Base-by-base conservation (phyloP, 495 filamentous ascomycete species). In the Penicillium taxi region DNA sequence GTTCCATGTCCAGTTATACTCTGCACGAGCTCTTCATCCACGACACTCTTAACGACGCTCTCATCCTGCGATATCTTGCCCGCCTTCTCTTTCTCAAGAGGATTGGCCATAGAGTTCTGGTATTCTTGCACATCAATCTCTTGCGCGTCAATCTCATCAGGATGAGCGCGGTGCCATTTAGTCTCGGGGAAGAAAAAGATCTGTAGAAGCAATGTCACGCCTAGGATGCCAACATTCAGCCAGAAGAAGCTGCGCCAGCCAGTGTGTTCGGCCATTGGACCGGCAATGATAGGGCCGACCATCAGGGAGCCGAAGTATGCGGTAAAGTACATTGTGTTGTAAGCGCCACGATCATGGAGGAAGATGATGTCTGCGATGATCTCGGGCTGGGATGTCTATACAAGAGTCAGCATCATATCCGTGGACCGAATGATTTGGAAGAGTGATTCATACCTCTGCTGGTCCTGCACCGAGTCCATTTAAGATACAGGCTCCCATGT, bases 311-410 rank as follows among this genome's bases (percentile, higher is more conserved):
- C 63, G 37, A 66, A 66, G 29, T 65, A 68, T 19, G 54, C 64
- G 12, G 71, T 76, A 56, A 77, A 82, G 51, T 82, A 82, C 9
- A 81, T 60, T 0, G 77, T 81, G 39, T 81, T 77, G 48, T 77
- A 77, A 25, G 73, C 72, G 16, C 78, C 78, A 28, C 79, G 64
- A 44, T 81, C 77, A 48, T 83, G 76, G 1, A 82, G 53, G 58
- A 82, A 81, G 54, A 78, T 76, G 35, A 80, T 74, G 40, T 82
- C 78, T 9, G 75, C 69, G 38, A 82, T 81, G 15, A 83, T 69
- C 34, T 74, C 69, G 0, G 77, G 76, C 30, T 75, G 72, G 3
- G 80, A 61, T 1, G 75, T 79, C 56, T 82, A 32, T 11, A 20
- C 4, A 20, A 21, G 13, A 9, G 26, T 5, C 6, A 29, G 2